phyloP scores from a whole-genome alignment of 1,284 basidiomycete genomes.

The Austropuccinia psidii region DNA sequence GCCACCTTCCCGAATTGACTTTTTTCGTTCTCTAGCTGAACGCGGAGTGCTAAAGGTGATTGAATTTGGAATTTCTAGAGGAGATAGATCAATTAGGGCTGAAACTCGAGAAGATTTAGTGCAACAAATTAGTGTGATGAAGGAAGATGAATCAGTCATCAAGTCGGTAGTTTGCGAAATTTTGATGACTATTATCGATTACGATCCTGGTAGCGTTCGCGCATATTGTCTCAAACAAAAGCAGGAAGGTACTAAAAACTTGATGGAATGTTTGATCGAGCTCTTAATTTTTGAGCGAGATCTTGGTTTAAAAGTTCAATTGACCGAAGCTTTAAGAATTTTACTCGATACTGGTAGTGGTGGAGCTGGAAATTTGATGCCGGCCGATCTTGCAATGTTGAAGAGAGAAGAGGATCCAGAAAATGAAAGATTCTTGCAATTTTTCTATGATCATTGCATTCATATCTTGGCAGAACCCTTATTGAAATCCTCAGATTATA shows the following conservation, averaged over 20 bases:
- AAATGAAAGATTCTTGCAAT: conserved; percentile 77
- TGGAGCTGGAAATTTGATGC: conserved; percentile 49
- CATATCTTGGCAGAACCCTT: conserved; percentile 71
- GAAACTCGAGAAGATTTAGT: not conserved
- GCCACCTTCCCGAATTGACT: conserved; percentile 68
- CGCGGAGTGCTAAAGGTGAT: conserved; percentile 80
- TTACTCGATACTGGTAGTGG: conserved; percentile 60
- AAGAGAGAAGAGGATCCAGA: conserved; percentile 71
- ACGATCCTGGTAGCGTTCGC: conserved; percentile 79
- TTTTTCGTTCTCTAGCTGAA: conserved; percentile 85
- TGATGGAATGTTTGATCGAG: conserved; percentile 66
- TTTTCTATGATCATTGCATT: conserved; percentile 75
- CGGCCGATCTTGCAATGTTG: conserved; percentile 40
- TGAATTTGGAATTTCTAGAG: conserved; percentile 61
- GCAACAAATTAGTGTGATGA: conserved; percentile 36
- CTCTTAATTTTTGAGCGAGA: conserved; percentile 71
- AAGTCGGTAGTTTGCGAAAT: conserved; percentile 81
- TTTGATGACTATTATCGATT: conserved; percentile 76
- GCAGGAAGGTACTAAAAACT: conserved; percentile 49
- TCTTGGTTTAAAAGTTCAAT: conserved; percentile 77
- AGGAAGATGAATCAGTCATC: conserved; percentile 53
- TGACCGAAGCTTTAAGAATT: conserved; percentile 78
- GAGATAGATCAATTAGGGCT: conserved; percentile 51
- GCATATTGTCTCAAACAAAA: conserved; percentile 74
- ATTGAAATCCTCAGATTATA: conserved; percentile 65